Evolutionary conservation across 1,139 yeast genomes (phyloP).

Genomic region (Yamadazyma pseudoaaseri): DNA sequence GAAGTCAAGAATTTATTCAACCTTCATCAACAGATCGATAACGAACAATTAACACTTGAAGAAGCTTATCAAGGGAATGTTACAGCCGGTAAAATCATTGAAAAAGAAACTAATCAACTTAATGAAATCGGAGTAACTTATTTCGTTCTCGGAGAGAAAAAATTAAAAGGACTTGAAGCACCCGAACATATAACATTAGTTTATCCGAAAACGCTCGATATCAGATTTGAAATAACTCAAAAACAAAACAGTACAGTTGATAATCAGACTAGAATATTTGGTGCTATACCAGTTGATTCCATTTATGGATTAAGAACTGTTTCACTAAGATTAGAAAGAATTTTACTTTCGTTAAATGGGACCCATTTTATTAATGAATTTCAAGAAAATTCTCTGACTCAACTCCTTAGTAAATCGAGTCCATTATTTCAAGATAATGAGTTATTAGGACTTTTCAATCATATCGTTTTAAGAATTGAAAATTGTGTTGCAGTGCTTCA

Average conservation of each 20-base stretch:
- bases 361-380: constrained; percentile 28
- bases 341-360: constrained; percentile 40
- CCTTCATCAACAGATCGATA: constrained; percentile 48
- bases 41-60: constrained; percentile 35
- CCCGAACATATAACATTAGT: constrained; percentile 83
- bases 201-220: constrained; percentile 64
- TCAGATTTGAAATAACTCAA: constrained; percentile 52
- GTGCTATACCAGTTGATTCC: constrained; percentile 42
- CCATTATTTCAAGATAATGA: constrained; percentile 34
- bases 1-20: constrained; percentile 63
- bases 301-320: constrained; percentile 49
- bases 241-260: constrained; percentile 22
- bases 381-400: constrained; percentile 25
- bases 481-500: constrained; percentile 43
- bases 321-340: constrained; percentile 48
- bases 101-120: constrained; percentile 63
- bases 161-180: constrained; percentile 90
- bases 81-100: constrained; percentile 61
- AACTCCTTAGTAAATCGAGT: constrained; percentile 22
- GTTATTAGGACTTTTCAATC: constrained; percentile 53
- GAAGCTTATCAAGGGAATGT: constrained; percentile 66
- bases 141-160: constrained; percentile 77
- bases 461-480: constrained; percentile 63
- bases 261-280: constrained; percentile 28
- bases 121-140: constrained; percentile 71